Evolutionary conservation across 768 basidiomycete genomes (phyloP), one percentile per base, ranked within the genome.

Genomic region (Hebeloma cylindrosporum): DNA sequence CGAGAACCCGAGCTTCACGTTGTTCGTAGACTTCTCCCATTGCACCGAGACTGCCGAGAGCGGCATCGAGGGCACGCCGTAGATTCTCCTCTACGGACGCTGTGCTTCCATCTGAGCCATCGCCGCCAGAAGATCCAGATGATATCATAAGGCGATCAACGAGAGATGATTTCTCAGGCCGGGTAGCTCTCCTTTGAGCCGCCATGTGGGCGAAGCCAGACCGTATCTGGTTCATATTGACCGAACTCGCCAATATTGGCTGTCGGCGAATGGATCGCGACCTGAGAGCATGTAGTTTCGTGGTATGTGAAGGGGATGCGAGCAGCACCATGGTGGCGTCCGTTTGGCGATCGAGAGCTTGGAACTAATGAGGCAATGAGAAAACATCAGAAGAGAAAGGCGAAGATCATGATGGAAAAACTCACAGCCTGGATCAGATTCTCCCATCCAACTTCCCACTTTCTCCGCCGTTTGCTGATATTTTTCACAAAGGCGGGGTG

Each of bases 391-490:
- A 37, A 16, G 18, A 50, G 11, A 31, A 41, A 7, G 16, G 9
- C 20, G 16, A 13, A 25, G 4, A 23, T 4, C 4, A 23, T 8
- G 37, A 38, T 32, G 2, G 11, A 29, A 32, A 16, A 28, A 67
- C 75, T 58, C 58, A 88, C 88, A 45, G 85, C 84, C 62, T 86
- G 84, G 14, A 80, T 71, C 21, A 91, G 65, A 17, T 76, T 75
- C 45, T 89, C 85, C 87, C 88, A 89, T 3, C 81, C 79, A 27
- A 77, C 69, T 48, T 88, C 86, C 83, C 85, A 91, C 45, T 80
- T 72, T 43, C 84, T 66, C 36, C 83, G 74, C 37, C 88, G 67
- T 62, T 84, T 87, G 54, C 83, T 82, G 40, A 76, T 61, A 57
- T 81, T 82, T 43, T 70, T 74, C 37, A 91, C 71, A 57, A 77